These are phyloP conservation scores for Nidularia sp. DNA, from an alignment of 768 basidiomycete genomes.

Conservation along the genomic window DNA sequence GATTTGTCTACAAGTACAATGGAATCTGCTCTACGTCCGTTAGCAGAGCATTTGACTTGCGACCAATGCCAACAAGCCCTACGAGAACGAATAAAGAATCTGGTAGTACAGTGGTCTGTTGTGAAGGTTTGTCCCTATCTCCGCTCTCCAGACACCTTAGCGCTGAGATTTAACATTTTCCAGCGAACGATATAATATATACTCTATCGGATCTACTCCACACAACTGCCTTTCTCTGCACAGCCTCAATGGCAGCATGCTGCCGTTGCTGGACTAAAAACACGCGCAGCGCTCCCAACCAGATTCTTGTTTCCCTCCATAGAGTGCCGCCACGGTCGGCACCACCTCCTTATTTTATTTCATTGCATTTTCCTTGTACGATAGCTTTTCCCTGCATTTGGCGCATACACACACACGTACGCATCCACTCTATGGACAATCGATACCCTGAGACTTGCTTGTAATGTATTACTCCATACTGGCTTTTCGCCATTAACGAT, in stretches of 20 bases:
- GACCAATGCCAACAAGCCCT: slow-evolving; percentile 63
- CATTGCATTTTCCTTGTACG: too few relatives aligned
- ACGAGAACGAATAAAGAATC: slow-evolving; percentile 60
- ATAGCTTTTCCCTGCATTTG: too few relatives aligned
- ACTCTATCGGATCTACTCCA: too few relatives aligned
- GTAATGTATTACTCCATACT: neutral
- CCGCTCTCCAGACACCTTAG: neutral
- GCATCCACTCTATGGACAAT: neutral
- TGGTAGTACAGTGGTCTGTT: slow-evolving; percentile 73
- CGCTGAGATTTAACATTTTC: neutral
- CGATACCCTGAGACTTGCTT: neutral
- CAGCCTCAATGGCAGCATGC: too few relatives aligned
- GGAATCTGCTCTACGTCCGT: slow-evolving; percentile 66
- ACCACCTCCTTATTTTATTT: too few relatives aligned
- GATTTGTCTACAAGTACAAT: slow-evolving; percentile 72
- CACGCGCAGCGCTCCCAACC: too few relatives aligned
- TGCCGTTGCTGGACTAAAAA: too few relatives aligned
- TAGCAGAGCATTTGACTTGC: slow-evolving; percentile 67
- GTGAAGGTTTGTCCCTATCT: slow-evolving; percentile 53
- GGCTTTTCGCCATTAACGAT: neutral
- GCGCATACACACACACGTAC: neutral
- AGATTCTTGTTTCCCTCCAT: too few relatives aligned
- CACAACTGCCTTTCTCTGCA: too few relatives aligned
- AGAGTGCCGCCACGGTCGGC: too few relatives aligned
- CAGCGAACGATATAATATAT: too few relatives aligned